phyloP scores from a whole-genome alignment of 2,329 filamentous ascomycete genomes.

The Curvularia sp. region DNA sequence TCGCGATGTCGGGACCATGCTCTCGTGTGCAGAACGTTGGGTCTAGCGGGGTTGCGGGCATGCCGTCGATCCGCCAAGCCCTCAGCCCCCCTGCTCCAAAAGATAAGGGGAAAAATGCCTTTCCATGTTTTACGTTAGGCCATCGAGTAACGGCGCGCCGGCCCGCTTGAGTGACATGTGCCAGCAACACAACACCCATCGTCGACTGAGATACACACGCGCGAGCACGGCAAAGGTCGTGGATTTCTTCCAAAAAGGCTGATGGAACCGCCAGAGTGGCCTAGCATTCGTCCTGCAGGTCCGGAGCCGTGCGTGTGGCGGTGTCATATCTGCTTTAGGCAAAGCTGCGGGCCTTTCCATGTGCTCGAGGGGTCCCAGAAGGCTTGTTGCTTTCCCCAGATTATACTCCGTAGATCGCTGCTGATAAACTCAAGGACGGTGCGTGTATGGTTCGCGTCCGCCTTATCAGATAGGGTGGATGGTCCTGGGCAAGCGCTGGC shows the following conservation, averaged over 20 bases:
- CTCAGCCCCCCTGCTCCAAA: constrained; percentile 23
- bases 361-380: constrained; percentile 31
- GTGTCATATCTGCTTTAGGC: constrained; percentile 35
- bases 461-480: constrained; percentile 4
- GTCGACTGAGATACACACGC: background rate
- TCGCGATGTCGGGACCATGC: constrained; percentile 42
- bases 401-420: constrained; percentile 21
- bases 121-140: constrained; percentile 36
- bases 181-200: constrained; percentile 17
- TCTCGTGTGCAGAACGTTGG: constrained; percentile 35
- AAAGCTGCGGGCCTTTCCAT: constrained; percentile 33
- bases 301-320: constrained; percentile 32
- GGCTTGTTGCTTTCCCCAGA: constrained; percentile 36
- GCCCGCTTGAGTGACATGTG: constrained; percentile 17
- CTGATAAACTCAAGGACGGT: constrained; percentile 28
- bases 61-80: constrained; percentile 35
- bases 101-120: constrained; percentile 37
- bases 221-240: background rate
- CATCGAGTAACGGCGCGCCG: constrained; percentile 37
- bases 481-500: constrained; percentile 17
- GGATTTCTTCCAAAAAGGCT: background rate
- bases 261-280: background rate
- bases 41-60: constrained; percentile 30
- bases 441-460: background rate
- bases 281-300: constrained; percentile 14